These are phyloP conservation scores for Bryopsis sp. DNA, from an alignment of 139 green algal species.

Conservation along the genomic window DNA sequence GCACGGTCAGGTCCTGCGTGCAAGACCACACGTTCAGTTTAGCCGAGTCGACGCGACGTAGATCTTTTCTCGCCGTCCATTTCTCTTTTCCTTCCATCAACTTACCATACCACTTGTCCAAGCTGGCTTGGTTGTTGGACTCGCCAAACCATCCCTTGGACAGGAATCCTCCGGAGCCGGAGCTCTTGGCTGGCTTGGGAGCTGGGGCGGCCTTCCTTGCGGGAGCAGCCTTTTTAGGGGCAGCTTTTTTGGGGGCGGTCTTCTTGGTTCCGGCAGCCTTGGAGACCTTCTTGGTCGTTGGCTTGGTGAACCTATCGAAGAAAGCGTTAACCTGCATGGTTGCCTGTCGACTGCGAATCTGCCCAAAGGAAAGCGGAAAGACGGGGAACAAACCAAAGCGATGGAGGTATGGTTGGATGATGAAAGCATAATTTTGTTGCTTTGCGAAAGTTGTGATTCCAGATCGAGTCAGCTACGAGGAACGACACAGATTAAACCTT, in stretches of 20 bases:
- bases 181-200: slow-evolving; percentile 10
- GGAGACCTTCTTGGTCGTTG: slow-evolving; percentile 1
- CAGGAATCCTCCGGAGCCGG: not conserved
- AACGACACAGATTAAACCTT: not conserved
- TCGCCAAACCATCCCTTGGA: slow-evolving; percentile 56
- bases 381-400: not conserved
- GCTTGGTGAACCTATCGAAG: not conserved
- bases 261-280: slow-evolving; percentile 23
- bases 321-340: not conserved
- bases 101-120: slow-evolving; percentile 84
- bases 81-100: not conserved
- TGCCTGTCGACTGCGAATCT: not conserved
- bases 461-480: not conserved
- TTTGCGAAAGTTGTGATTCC: not conserved
- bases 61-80: not conserved
- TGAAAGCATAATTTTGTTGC: not conserved
- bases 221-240: slow-evolving; percentile 17
- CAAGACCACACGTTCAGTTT: not conserved
- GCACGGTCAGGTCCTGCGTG: slow-evolving; percentile 61
- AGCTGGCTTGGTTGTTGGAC: slow-evolving; percentile 27
- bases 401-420: not conserved
- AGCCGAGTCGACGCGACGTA: not conserved
- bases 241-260: slow-evolving; percentile 18
- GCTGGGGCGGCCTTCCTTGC: slow-evolving; percentile 15
- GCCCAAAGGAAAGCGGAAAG: not conserved